These are phyloP conservation scores for Talaromyces islandicus DNA, from an alignment of 2,329 filamentous ascomycete genomes.

Conservation along the genomic window DNA sequence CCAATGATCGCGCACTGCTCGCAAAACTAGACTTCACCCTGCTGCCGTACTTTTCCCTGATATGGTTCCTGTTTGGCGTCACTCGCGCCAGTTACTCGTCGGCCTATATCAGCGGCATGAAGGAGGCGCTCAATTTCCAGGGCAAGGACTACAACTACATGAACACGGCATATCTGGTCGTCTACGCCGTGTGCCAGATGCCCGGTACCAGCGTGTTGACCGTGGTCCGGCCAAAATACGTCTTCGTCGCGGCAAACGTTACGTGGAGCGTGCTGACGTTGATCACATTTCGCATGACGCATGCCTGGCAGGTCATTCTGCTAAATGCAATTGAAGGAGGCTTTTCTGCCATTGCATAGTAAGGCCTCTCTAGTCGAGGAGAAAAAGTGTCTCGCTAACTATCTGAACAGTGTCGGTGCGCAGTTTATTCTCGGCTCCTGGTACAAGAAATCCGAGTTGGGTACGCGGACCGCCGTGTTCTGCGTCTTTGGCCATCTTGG, in stretches of 20 bases:
- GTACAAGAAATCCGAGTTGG: conserved; percentile 46
- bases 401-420: conserved; percentile 40
- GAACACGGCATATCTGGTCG: conserved; percentile 31
- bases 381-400: not conserved
- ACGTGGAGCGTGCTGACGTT: conserved; percentile 41
- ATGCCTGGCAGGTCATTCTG: conserved; percentile 40
- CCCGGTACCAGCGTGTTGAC: conserved; percentile 38
- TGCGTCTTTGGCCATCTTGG: conserved; percentile 40
- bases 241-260: conserved; percentile 39
- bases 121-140: conserved; percentile 30
- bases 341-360: conserved; percentile 41
- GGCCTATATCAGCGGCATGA: conserved; percentile 40
- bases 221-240: conserved; percentile 33
- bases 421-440: conserved; percentile 65
- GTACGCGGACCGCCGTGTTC: conserved; percentile 26
- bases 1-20: conserved; percentile 18
- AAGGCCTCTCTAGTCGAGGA: not conserved
- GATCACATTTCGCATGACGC: conserved; percentile 37
- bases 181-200: conserved; percentile 42
- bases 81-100: conserved; percentile 40
- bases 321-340: conserved; percentile 42
- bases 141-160: conserved; percentile 40
- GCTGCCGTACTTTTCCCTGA: conserved; percentile 40
- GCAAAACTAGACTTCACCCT: conserved; percentile 38
- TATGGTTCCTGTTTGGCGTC: conserved; percentile 46